phyloP scores from a whole-genome alignment of 164 flowering plant genomes.

The Chimonanthus salicifolius region DNA sequence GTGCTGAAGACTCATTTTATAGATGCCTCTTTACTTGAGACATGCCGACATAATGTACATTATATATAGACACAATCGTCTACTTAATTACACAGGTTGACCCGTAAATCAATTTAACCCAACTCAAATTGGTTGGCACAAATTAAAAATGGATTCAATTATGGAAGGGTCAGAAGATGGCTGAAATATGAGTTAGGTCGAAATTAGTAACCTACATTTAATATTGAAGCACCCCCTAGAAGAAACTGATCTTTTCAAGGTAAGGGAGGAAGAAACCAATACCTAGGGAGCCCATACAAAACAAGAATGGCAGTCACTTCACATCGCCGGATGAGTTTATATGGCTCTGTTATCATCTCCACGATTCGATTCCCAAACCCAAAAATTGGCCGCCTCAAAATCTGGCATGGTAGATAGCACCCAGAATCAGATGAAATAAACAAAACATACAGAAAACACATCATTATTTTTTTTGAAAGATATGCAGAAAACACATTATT shows the following conservation, averaged over 20 bases:
- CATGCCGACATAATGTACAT: no score
- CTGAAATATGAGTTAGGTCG: no score
- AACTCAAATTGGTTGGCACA: no score
- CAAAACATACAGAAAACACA: not conserved
- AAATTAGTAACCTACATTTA: not conserved
- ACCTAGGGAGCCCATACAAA: slow-evolving; percentile 96
- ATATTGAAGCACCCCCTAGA: no score
- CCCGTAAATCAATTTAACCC: no score
- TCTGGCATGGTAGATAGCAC: slow-evolving; percentile 22
- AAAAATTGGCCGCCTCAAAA: slow-evolving; percentile 62
- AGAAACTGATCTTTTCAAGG: no score
- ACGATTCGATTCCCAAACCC: slow-evolving; percentile 56
- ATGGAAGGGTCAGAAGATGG: no score
- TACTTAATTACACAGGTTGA: no score
- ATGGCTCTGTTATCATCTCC: slow-evolving; percentile 86
- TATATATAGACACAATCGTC: no score
- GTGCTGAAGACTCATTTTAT: no score
- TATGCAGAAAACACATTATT: not conserved
- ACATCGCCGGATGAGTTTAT: slow-evolving; percentile 63
- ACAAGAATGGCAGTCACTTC: slow-evolving; percentile 98
- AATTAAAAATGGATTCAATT: no score
- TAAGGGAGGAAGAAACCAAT: slow-evolving; percentile 1
- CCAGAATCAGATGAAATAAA: not conserved
- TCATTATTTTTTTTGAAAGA: not conserved
- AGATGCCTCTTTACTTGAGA: no score